Evolutionary conservation across 2,329 filamentous ascomycete genomes (phyloP).

Genomic region (Fusarium avenaceum): DNA sequence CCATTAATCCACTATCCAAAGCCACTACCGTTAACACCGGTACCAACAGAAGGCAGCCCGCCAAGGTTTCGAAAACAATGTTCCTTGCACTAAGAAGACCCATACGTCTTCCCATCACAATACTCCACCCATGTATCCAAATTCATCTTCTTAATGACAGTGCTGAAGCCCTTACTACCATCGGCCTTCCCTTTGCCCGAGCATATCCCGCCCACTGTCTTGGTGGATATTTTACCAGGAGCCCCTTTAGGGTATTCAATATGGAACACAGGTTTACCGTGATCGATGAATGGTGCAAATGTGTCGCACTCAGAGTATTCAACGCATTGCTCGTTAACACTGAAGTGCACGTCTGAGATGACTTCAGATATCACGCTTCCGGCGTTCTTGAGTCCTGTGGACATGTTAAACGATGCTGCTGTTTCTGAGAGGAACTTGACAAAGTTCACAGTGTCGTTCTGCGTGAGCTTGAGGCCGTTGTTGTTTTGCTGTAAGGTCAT

Average conservation of each 20-base stretch:
- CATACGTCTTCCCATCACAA: slow-evolving; percentile 58
- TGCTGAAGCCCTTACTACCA: slow-evolving; percentile 68
- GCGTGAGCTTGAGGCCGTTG: slow-evolving; percentile 72
- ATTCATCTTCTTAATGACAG: slow-evolving; percentile 74
- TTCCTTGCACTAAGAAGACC: no score
- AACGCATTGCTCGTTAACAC: slow-evolving; percentile 78
- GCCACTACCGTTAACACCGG: no score
- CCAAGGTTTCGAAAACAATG: no score
- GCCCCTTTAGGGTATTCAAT: slow-evolving; percentile 76
- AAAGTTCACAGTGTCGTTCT: slow-evolving; percentile 68
- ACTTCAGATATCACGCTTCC: slow-evolving; percentile 65
- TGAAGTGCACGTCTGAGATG: slow-evolving; percentile 68
- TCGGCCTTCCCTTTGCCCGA: slow-evolving; percentile 53
- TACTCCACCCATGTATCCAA: slow-evolving; percentile 73
- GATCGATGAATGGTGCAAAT: slow-evolving; percentile 69
- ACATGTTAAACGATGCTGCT: slow-evolving; percentile 67
- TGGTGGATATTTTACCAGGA: slow-evolving; percentile 51
- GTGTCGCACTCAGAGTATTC: slow-evolving; percentile 70
- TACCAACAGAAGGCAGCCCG: no score
- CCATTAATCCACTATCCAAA: no score
- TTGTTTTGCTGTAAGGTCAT: slow-evolving; percentile 62
- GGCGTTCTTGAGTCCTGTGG: slow-evolving; percentile 78
- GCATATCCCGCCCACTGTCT: slow-evolving; percentile 57
- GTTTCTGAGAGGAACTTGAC: slow-evolving; percentile 70
- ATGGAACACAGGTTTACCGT: slow-evolving; percentile 77